phyloP scores from a whole-genome alignment of 352 stramenopile genomes.

The Phytophthora litchii region DNA sequence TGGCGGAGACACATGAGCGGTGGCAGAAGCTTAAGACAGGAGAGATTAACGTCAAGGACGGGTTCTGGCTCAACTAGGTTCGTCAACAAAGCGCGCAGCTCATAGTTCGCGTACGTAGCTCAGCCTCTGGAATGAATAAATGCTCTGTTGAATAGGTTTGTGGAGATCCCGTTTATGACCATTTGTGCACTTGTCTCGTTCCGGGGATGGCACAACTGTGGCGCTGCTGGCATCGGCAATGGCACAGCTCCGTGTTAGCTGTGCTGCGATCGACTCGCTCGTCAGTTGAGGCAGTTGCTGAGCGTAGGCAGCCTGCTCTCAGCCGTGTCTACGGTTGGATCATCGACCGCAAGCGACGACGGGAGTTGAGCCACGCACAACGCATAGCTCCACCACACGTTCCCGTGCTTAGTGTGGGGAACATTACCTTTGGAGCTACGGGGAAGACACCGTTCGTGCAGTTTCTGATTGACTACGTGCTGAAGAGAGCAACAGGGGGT shows the following conservation, averaged over 20 bases:
- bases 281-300: not conserved
- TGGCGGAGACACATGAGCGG: slow-evolving; percentile 67
- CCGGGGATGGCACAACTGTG: slow-evolving; percentile 23
- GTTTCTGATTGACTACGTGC: slow-evolving; percentile 38
- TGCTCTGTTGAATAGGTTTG: slow-evolving; percentile 32
- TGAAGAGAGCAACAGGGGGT: slow-evolving; percentile 3
- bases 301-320: slow-evolving; percentile 34
- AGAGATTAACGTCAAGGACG: slow-evolving; percentile 65
- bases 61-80: slow-evolving; percentile 58
- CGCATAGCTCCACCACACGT: slow-evolving; percentile 40
- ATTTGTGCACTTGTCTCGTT: slow-evolving; percentile 17
- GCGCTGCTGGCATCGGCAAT: slow-evolving; percentile 35
- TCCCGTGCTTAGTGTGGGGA: slow-evolving; percentile 69
- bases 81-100: slow-evolving; percentile 17
- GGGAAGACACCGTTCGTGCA: slow-evolving; percentile 74
- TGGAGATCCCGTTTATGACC: slow-evolving; percentile 15
- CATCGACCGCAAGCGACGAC: slow-evolving; percentile 38
- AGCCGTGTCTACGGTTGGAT: slow-evolving; percentile 49
- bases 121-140: slow-evolving; percentile 33
- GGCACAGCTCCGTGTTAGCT: slow-evolving; percentile 36
- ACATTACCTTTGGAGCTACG: slow-evolving; percentile 76
- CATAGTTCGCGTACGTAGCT: slow-evolving; percentile 26
- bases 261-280: slow-evolving; percentile 35
- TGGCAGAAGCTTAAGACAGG: slow-evolving; percentile 75
- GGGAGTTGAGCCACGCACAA: slow-evolving; percentile 23